Evolutionary conservation across 2,329 filamentous ascomycete species (phyloP).

Genomic region (Leptographium procerum): DNA sequence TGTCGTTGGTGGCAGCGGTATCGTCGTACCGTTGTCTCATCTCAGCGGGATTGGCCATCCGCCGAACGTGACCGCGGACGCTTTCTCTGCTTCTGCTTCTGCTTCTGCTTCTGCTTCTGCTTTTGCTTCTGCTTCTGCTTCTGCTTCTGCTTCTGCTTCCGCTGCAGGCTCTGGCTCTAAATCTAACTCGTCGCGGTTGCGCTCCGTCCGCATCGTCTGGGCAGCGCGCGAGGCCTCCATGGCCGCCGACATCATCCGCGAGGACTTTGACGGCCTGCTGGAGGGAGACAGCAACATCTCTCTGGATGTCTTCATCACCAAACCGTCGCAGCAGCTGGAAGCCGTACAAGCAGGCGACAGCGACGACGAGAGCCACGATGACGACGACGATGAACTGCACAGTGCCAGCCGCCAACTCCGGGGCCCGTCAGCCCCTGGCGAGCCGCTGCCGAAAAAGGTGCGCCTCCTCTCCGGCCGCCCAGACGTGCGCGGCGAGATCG

Average conservation of each 20-base stretch:
- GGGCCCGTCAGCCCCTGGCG: neutral
- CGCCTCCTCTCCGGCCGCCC: conserved; percentile 12
- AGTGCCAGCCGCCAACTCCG: neutral
- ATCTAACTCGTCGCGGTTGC: neutral
- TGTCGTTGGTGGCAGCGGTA: conserved; percentile 13
- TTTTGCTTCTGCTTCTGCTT: too few species aligned
- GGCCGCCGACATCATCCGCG: conserved; percentile 5
- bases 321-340: neutral
- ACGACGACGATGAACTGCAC: neutral
- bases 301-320: conserved; percentile 10
- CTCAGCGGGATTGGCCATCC: conserved; percentile 5
- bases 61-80: too few species aligned
- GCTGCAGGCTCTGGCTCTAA: too few species aligned
- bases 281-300: neutral
- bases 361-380: neutral
- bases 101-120: too few species aligned
- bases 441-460: conserved; percentile 10
- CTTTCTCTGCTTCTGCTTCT: too few species aligned
- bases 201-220: conserved; percentile 11
- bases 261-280: conserved; percentile 4
- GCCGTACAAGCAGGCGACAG: too few species aligned
- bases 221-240: conserved; percentile 11
- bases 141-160: too few species aligned
- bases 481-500: conserved; percentile 18
- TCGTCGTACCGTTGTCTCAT: conserved; percentile 12